Evolutionary conservation across 331 rosid species (phyloP).

Genomic region (Ulmus americana): DNA sequence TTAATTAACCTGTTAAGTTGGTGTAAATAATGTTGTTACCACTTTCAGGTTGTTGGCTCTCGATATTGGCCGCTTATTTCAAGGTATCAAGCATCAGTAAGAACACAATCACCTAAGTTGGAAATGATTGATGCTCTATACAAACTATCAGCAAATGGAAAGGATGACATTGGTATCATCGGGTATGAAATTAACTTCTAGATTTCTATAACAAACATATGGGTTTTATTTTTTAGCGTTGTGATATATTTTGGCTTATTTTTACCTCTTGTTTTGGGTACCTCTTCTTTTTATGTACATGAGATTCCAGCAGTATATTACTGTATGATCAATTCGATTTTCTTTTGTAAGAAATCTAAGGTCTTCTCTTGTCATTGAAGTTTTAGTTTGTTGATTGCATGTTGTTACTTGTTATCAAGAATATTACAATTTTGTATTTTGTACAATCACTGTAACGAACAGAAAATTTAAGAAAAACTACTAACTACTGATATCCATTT

Average conservation of each 20-base stretch:
- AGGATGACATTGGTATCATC: slow-evolving; percentile 71
- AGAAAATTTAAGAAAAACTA: not conserved
- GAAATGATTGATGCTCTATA: slow-evolving; percentile 83
- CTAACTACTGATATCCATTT: not conserved
- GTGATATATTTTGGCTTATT: not conserved
- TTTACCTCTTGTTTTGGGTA: not conserved
- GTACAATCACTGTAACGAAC: not conserved
- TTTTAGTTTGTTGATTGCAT: slow-evolving; percentile 5
- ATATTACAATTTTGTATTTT: not conserved
- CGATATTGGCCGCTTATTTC: slow-evolving; percentile 81
- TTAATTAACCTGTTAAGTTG: slow-evolving; percentile 13
- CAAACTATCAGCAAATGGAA: slow-evolving; percentile 65
- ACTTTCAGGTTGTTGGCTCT: slow-evolving; percentile 79
- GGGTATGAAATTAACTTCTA: slow-evolving; percentile 38
- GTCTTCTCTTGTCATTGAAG: not conserved
- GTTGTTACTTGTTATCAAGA: not conserved
- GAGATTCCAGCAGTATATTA: not conserved
- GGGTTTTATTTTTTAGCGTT: not conserved
- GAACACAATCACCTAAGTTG: slow-evolving; percentile 69
- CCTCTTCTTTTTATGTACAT: not conserved
- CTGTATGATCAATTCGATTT: not conserved
- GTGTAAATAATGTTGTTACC: slow-evolving; percentile 4
- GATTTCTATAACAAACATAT: not conserved
- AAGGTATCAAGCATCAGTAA: slow-evolving; percentile 77
- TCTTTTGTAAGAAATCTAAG: not conserved